Conservation (phyloP, 108 stramenopile species). For the Aurantiochytrium sp. region DNA sequence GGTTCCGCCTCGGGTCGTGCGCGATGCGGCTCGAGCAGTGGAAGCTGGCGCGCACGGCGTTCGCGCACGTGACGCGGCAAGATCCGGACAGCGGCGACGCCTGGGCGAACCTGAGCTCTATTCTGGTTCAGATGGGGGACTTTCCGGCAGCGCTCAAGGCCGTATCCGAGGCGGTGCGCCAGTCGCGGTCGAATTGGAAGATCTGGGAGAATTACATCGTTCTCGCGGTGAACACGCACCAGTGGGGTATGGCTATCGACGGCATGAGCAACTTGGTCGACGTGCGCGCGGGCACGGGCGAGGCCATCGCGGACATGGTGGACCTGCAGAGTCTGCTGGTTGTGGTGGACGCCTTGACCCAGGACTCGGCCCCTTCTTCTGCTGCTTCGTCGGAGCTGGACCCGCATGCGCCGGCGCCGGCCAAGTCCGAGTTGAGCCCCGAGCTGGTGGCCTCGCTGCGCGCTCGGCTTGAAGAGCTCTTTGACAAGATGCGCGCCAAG, state of each 20-base stretch:
- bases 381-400: neutral
- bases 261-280: conserved; percentile 22
- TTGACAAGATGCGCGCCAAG: conserved; percentile 14
- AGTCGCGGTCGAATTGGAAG: conserved; percentile 12
- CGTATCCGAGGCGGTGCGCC: conserved; percentile 28
- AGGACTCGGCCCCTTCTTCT: too few species aligned
- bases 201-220: conserved; percentile 36
- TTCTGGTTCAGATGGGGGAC: conserved; percentile 61
- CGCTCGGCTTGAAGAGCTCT: neutral
- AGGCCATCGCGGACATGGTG: neutral
- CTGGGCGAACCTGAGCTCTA: conserved; percentile 86
- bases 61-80: conserved; percentile 83
- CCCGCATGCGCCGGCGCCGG: neutral
- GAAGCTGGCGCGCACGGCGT: conserved; percentile 76
- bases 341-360: neutral
- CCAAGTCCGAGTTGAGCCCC: neutral
- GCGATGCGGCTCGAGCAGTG: conserved; percentile 80
- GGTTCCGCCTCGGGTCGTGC: conserved; percentile 84
- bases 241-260: neutral
- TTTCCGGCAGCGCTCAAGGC: conserved; percentile 32
- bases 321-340: neutral
- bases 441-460: neutral
- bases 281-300: neutral
- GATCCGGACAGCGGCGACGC: conserved; percentile 86
- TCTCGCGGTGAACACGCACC: neutral